Evolutionary conservation across 345 rosid species (phyloP).

Genomic region (Hibiscus syriacus): DNA sequence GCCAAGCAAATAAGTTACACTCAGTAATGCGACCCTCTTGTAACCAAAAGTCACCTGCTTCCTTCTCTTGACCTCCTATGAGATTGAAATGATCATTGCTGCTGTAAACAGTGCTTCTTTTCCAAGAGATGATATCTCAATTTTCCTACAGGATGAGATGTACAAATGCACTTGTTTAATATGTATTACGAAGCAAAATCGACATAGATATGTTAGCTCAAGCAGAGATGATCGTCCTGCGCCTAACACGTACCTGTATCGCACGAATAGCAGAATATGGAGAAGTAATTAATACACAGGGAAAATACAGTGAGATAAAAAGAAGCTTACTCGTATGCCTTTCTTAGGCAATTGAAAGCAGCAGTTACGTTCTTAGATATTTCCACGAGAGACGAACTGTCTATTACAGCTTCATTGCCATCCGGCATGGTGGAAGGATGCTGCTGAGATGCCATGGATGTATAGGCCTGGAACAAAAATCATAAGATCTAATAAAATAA

Average conservation of each 20-base stretch:
- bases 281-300: not conserved
- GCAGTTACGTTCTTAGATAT: constrained; percentile 50
- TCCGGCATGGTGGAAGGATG: constrained; percentile 8
- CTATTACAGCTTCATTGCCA: constrained; percentile 19
- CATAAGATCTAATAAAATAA: constrained; percentile 1
- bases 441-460: constrained; percentile 25
- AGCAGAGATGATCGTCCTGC: no score
- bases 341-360: constrained; percentile 45
- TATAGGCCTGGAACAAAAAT: constrained; percentile 45
- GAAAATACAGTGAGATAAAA: not conserved
- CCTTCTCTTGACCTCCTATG: constrained; percentile 11
- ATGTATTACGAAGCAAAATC: not conserved
- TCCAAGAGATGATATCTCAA: constrained; percentile 57
- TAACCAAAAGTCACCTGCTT: not conserved
- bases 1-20: not conserved
- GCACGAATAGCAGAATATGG: not conserved
- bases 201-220: not conserved
- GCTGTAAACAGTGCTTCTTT: constrained; percentile 82
- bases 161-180: not conserved
- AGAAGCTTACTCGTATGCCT: constrained; percentile 42
- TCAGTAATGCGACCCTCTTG: not conserved
- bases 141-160: constrained; percentile 40
- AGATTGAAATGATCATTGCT: constrained; percentile 35
- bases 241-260: not conserved
- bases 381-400: constrained; percentile 32